Evolutionary conservation across 257 asterid species (phyloP).

Genomic region (Nicotiana sylvestris): DNA sequence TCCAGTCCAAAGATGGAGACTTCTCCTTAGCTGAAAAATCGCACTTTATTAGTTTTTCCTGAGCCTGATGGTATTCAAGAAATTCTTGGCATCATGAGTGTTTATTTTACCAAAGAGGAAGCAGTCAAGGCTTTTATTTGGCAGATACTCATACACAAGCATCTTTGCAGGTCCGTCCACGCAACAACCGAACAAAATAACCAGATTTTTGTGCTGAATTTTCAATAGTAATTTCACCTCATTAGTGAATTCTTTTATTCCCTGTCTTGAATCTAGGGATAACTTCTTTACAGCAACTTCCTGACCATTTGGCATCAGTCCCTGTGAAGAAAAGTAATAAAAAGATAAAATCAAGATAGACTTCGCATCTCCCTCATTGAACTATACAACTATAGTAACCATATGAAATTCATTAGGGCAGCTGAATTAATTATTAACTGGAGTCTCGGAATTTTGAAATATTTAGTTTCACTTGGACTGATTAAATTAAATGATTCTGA

Average conservation of each 20-base stretch:
- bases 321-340: constrained; percentile 32
- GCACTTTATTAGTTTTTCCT: constrained; percentile 13
- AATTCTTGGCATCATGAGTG: not conserved
- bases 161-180: constrained; percentile 83
- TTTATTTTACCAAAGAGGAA: constrained; percentile 62
- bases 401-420: not conserved
- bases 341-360: not conserved
- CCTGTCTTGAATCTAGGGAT: constrained; percentile 64
- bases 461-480: not conserved
- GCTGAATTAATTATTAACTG: not conserved
- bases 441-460: not conserved
- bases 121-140: constrained; percentile 77
- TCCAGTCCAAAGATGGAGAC: constrained; percentile 59
- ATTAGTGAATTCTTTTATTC: constrained; percentile 59
- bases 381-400: not conserved
- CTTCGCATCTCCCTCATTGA: not conserved
- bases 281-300: constrained; percentile 82
- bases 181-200: constrained; percentile 74
- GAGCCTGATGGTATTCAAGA: not conserved
- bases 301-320: constrained; percentile 71
- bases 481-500: not conserved
- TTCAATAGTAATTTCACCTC: constrained; percentile 72
- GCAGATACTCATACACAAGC: constrained; percentile 85
- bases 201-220: constrained; percentile 77
- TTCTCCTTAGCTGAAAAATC: constrained; percentile 48